phyloP scores from a whole-genome alignment of 2,329 filamentous ascomycete species.

The Colletotrichum godetiae region DNA sequence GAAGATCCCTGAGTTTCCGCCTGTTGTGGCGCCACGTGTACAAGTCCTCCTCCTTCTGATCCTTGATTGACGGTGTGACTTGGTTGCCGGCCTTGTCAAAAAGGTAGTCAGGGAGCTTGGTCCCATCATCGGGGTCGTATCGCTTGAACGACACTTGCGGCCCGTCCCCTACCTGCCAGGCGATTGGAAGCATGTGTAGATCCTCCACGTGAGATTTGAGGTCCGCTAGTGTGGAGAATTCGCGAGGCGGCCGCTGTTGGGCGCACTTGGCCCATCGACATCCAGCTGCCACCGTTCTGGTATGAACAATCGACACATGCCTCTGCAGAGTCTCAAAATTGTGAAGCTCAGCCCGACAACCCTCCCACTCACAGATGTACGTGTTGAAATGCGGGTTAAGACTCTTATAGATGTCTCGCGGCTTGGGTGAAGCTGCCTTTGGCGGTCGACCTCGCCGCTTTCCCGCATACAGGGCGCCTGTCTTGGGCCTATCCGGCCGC shows the following conservation, averaged over 20 bases:
- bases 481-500: constrained; percentile 44
- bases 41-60: constrained; percentile 62
- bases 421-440: constrained; percentile 50
- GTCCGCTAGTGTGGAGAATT: constrained; percentile 39
- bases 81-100: constrained; percentile 64
- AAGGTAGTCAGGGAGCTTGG: constrained; percentile 59
- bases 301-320: constrained; percentile 66
- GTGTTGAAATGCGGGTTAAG: constrained; percentile 58
- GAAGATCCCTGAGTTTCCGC: constrained; percentile 55
- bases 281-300: constrained; percentile 20
- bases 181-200: constrained; percentile 62
- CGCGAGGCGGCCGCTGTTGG: constrained; percentile 15
- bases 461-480: constrained; percentile 31
- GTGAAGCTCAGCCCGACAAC: constrained; percentile 70
- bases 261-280: constrained; percentile 57
- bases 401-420: constrained; percentile 53
- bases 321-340: constrained; percentile 69
- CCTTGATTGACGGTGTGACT: constrained; percentile 67
- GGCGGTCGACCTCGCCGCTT: constrained; percentile 58
- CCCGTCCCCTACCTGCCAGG: constrained; percentile 72
- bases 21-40: constrained; percentile 57
- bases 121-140: constrained; percentile 36
- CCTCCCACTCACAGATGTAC: constrained; percentile 70
- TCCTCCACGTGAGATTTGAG: constrained; percentile 65
- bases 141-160: constrained; percentile 42